Conservation (phyloP, 1,284 basidiomycete species). For the Veloboletus limbatus region DNA sequence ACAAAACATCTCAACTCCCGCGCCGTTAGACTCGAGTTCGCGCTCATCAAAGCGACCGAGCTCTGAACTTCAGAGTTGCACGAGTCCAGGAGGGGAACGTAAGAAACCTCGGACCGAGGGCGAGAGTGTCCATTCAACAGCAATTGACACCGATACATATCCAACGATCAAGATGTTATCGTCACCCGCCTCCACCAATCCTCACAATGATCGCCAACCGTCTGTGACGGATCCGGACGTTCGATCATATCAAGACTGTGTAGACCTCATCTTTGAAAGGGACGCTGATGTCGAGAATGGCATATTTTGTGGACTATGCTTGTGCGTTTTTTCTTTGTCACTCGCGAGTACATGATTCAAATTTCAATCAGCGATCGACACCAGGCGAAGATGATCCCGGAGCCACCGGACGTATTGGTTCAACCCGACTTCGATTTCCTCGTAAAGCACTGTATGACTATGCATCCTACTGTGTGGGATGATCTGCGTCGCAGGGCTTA, state of each 20-base stretch:
- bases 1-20: not conserved
- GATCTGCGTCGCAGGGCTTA: constrained; percentile 24
- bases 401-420: constrained; percentile 34
- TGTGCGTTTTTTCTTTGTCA: constrained; percentile 37
- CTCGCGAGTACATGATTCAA: not conserved
- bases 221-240: constrained; percentile 6
- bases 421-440: constrained; percentile 32
- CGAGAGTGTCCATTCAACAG: not conserved
- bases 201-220: constrained; percentile 2
- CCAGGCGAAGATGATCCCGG: constrained; percentile 25
- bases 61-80: constrained; percentile 7
- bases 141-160: not conserved
- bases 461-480: constrained; percentile 31
- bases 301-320: constrained; percentile 48
- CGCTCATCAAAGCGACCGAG: constrained; percentile 22
- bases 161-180: not conserved
- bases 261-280: constrained; percentile 45
- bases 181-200: not conserved
- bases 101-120: constrained; percentile 25
- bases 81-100: constrained; percentile 8
- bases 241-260: constrained; percentile 39
- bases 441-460: constrained; percentile 30
- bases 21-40: not conserved
- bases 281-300: constrained; percentile 38
- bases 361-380: constrained; percentile 32